phyloP scores from a whole-genome alignment of 108 stramenopile species.

The Discostella stelligeroides region DNA sequence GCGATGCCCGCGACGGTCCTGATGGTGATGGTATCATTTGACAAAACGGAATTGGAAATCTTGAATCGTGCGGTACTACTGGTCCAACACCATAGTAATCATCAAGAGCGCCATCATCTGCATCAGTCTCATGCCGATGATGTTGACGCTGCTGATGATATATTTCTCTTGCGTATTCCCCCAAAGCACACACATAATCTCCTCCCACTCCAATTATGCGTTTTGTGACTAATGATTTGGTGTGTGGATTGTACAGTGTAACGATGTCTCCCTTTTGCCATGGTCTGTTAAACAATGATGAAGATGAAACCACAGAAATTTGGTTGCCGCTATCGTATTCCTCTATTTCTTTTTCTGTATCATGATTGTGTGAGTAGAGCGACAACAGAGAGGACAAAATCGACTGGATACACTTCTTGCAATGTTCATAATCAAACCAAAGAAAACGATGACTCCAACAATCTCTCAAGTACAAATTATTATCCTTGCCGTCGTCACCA shows the following conservation, averaged over 20 bases:
- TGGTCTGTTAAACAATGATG: conserved; percentile 23
- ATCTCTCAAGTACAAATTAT: conserved; percentile 64
- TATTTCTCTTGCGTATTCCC: conserved; percentile 59
- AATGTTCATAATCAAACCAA: conserved; percentile 24
- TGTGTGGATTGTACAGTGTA: conserved; percentile 55
- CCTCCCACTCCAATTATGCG: conserved; percentile 77
- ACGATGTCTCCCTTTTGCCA: conserved; percentile 64
- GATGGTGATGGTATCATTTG: conserved; percentile 3
- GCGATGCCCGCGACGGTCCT: background rate
- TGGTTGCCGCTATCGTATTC: background rate
- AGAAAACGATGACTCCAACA: conserved; percentile 46
- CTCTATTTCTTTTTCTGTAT: background rate
- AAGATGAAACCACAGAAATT: background rate
- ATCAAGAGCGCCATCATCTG: conserved; percentile 41
- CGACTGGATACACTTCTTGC: background rate
- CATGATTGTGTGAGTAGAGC: too few relatives aligned
- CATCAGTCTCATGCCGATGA: too few relatives aligned
- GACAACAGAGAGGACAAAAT: too few relatives aligned
- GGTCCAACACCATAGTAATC: background rate
- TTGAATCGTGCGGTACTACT: conserved; percentile 27
- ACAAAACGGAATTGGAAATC: conserved; percentile 28
- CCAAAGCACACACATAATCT: conserved; percentile 55
- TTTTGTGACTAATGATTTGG: conserved; percentile 49
- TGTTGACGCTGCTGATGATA: conserved; percentile 37
- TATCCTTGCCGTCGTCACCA: conserved; percentile 16